A percentile compares a stretch with the other conserved stretches of the same genome.
Evolutionary conservation across 768 basidiomycete genomes (phyloP).

Genomic region (Phanerodontia chrysosporium): DNA sequence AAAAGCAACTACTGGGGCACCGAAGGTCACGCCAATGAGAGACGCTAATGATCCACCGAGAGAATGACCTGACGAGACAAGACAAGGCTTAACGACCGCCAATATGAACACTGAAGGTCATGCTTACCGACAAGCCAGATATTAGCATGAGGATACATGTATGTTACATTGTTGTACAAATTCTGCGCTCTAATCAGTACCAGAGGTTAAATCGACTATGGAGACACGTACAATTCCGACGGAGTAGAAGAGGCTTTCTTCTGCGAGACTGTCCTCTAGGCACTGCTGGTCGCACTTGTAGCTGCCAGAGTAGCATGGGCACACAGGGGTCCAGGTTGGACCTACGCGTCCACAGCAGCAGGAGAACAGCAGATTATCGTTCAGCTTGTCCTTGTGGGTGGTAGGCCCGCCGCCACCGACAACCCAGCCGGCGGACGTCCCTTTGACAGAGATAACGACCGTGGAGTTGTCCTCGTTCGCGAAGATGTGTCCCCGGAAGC

Average conservation of each 20-base stretch:
- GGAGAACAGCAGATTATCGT: slow-evolving; percentile 93
- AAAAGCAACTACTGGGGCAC: slow-evolving; percentile 87
- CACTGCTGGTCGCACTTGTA: slow-evolving; percentile 80
- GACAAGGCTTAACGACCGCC: neutral
- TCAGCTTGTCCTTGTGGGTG: slow-evolving; percentile 82
- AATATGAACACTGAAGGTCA: neutral
- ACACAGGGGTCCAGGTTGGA: slow-evolving; percentile 91
- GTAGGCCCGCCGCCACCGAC: slow-evolving; percentile 80
- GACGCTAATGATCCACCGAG: slow-evolving; percentile 85
- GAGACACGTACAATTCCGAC: slow-evolving; percentile 64
- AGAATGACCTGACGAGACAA: slow-evolving; percentile 48
- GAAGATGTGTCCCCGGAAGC: slow-evolving; percentile 89
- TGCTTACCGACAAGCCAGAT: slow-evolving; percentile 79
- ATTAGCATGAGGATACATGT: slow-evolving; percentile 83
- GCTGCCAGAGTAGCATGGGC: slow-evolving; percentile 74
- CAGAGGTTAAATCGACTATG: neutral
- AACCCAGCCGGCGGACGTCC: slow-evolving; percentile 74
- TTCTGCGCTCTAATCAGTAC: slow-evolving; percentile 44
- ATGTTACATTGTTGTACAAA: slow-evolving; percentile 87
- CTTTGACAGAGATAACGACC: slow-evolving; percentile 86
- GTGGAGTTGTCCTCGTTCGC: slow-evolving; percentile 81
- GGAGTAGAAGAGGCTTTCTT: slow-evolving; percentile 86
- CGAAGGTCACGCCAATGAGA: slow-evolving; percentile 85
- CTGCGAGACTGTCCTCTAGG: slow-evolving; percentile 69
- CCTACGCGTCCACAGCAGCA: slow-evolving; percentile 97